Base-by-base conservation (phyloP, 2,329 filamentous ascomycete species). In the Aspergillus nomiae region DNA sequence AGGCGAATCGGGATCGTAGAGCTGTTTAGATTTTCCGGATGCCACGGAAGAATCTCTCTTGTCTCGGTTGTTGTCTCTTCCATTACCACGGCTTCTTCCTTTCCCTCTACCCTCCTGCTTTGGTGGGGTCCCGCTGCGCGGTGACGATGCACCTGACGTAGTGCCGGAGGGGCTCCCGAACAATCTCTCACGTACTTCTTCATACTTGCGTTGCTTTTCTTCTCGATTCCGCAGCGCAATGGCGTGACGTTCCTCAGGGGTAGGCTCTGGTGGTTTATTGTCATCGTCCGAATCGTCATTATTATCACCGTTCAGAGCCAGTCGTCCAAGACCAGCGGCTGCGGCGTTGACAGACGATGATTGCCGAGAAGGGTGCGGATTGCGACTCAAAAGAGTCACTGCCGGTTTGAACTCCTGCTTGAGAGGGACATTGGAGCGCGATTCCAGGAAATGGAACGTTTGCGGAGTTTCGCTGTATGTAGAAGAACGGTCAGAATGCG, bases 161-260 rank as follows among this genome's bases (percentile, higher is more conserved):
- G 73, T 75, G 9, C 72, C 74, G 7, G 73, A 72, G 6, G 74
- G 72, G 26, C 86, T 87, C 24, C 93, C 93, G 77, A 97, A 94
- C 60, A 97, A 89, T 75, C 93, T 90, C 70, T 94, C 92, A 34
- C 94, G 86, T 7, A 89, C 92, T 80, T 97, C 93, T 65, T 96
- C 91, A 75, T 97, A 97, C 64, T 91, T 90, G 61, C 89, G 89
- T 81, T 96, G 91, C 81, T 95, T 97, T 80, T 96, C 93, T 73
- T 96, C 93, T 11, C 89, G 86, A 70, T 96, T 92, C 56, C 86
- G 85, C 74, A 92, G 88, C 59, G 94, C 91, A 73, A 90, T 90
- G 28, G 88, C 86, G 65, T 91, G 88, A 38, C 93, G 86, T 80
- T 97, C 90, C 70, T 94, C 91, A 4, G 90, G 86, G 0, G 87